These are phyloP conservation scores for Monascus purpureus DNA, from an alignment of 495 filamentous ascomycete species.

Conservation along the genomic window DNA sequence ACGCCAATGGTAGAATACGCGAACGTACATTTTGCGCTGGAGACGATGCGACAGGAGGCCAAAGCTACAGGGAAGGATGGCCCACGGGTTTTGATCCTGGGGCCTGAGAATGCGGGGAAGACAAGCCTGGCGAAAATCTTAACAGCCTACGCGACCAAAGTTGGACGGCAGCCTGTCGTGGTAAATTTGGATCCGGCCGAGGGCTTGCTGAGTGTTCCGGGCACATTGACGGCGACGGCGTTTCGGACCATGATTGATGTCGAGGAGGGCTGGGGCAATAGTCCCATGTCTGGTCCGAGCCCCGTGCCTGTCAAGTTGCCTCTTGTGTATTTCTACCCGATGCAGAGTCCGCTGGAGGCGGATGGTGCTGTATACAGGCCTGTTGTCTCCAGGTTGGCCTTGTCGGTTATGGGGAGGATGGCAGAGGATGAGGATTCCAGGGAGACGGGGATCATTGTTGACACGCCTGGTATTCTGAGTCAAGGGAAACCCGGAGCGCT, in stretches of 20 bases:
- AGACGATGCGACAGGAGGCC: constrained; percentile 45
- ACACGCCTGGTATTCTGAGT: constrained; percentile 61
- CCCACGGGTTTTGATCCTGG: constrained; percentile 74
- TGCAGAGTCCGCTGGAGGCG: constrained; percentile 54
- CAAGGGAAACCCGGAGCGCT: constrained; percentile 45
- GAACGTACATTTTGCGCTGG: constrained; percentile 79
- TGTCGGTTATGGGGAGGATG: constrained; percentile 64
- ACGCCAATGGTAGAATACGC: constrained; percentile 70
- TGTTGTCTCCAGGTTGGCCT: constrained; percentile 60
- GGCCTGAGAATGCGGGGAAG: constrained; percentile 71
- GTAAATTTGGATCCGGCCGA: constrained; percentile 80
- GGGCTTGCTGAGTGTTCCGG: constrained; percentile 73
- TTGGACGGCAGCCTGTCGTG: constrained; percentile 63
- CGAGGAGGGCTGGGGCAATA: constrained; percentile 81
- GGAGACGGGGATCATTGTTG: constrained; percentile 67
- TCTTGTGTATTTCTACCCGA: constrained; percentile 79
- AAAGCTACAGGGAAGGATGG: constrained; percentile 39
- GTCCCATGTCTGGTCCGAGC: constrained; percentile 80
- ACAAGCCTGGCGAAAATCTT: constrained; percentile 71
- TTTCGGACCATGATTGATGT: constrained; percentile 80
- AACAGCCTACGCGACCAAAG: constrained; percentile 64
- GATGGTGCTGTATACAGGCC: constrained; percentile 59
- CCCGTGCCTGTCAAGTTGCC: constrained; percentile 81
- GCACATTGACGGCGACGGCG: constrained; percentile 68
- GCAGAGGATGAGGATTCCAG: constrained; percentile 61